Percentiles rank a stretch among this genome's conserved stretches.
These are phyloP conservation scores for Rostrohypoxylon terebratum DNA, from an alignment of 495 filamentous ascomycete species.

Conservation along the genomic window DNA sequence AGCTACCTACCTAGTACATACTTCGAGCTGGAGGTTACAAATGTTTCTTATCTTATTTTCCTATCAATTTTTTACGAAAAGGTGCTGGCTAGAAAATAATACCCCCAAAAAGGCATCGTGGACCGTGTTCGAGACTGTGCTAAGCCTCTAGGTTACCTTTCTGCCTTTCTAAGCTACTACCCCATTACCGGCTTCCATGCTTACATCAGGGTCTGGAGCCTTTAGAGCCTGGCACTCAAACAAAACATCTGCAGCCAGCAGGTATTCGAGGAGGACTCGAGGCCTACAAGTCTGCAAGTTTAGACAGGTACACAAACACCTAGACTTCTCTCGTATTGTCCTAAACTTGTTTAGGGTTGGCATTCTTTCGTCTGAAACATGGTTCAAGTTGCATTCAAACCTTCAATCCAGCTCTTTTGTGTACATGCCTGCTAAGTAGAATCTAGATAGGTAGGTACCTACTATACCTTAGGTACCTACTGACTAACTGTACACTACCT, in stretches of 20 bases:
- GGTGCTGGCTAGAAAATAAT: background rate
- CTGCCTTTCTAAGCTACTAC: slow-evolving; percentile 1
- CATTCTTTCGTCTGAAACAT: slow-evolving; percentile 42
- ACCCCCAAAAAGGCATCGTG: background rate
- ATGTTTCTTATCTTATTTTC: background rate
- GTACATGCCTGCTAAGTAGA: background rate
- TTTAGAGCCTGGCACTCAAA: background rate
- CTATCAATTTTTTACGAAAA: background rate
- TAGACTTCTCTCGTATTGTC: slow-evolving; percentile 36
- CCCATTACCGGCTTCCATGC: background rate
- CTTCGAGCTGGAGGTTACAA: background rate
- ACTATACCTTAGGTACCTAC: background rate
- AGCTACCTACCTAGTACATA: slow-evolving; percentile 5
- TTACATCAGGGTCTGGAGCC: slow-evolving; percentile 14
- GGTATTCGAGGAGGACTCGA: slow-evolving; percentile 24
- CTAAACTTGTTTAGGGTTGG: slow-evolving; percentile 25
- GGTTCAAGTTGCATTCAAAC: slow-evolving; percentile 36
- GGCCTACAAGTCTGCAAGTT: slow-evolving; percentile 26
- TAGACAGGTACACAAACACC: slow-evolving; percentile 14
- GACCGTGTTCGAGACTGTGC: slow-evolving; percentile 31
- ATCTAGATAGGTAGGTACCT: background rate
- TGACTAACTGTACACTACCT: background rate
- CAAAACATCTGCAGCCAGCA: slow-evolving; percentile 13
- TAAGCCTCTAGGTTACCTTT: slow-evolving; percentile 30
- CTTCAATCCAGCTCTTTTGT: background rate